Percentiles rank a stretch among this genome's conserved stretches.
Conservation (phyloP, 2,329 filamentous ascomycete species). For the Aaosphaeria arxii region DNA sequence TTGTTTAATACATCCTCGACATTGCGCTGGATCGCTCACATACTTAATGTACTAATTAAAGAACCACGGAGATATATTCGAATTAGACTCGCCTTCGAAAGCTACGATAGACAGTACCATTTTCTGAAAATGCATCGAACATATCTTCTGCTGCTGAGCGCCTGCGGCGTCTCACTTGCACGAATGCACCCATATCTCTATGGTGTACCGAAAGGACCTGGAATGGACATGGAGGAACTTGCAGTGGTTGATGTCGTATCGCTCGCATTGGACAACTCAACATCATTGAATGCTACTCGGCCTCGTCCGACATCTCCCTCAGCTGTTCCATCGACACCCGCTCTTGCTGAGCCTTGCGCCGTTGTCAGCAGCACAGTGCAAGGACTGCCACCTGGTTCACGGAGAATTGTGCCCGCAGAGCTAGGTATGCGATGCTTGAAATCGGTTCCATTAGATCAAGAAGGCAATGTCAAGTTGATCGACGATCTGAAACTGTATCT, state of each 20-base stretch:
- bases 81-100: background rate
- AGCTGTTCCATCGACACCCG: constrained; percentile 12
- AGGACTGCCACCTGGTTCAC: constrained; percentile 20
- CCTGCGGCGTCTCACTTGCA: constrained; percentile 15
- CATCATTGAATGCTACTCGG: constrained; percentile 10
- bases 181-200: constrained; percentile 29
- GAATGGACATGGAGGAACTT: constrained; percentile 23
- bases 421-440: constrained; percentile 31
- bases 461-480: constrained; percentile 29
- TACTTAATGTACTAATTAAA: constrained; percentile 9
- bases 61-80: background rate
- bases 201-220: constrained; percentile 27
- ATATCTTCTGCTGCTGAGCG: constrained; percentile 14
- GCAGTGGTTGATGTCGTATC: constrained; percentile 14
- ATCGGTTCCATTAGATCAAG: constrained; percentile 36
- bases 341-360: constrained; percentile 27
- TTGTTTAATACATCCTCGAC: background rate
- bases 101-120: constrained; percentile 14
- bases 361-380: constrained; percentile 24
- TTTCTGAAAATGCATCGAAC: constrained; percentile 2
- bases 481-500: constrained; percentile 33
- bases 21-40: constrained; percentile 10
- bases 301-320: constrained; percentile 11
- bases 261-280: constrained; percentile 13
- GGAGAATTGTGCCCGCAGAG: constrained; percentile 32